These are phyloP conservation scores for Oxyria digyna DNA, from an alignment of 148 eudicot genomes.

Conservation along the genomic window DNA sequence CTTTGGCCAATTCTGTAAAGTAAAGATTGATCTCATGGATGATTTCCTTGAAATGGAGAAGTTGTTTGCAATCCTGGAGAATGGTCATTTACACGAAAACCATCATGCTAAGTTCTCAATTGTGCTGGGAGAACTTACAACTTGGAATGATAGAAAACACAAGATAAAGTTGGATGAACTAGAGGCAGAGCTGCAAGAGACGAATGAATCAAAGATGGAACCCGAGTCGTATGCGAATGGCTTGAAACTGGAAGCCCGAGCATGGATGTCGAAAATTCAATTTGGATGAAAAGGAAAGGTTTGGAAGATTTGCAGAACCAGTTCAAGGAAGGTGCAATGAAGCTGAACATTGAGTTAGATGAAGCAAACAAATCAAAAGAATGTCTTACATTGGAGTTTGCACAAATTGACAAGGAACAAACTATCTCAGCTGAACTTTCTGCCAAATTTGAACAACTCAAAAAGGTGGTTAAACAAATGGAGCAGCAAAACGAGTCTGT, in stretches of 20 bases:
- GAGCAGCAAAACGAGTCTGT: not conserved
- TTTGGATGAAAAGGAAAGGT: slow-evolving; percentile 18
- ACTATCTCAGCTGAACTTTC: slow-evolving; percentile 3
- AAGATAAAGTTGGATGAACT: slow-evolving; percentile 36
- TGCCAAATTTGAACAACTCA: slow-evolving; percentile 4
- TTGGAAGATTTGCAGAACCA: slow-evolving; percentile 13
- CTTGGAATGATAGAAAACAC: slow-evolving; percentile 21
- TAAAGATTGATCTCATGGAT: slow-evolving; percentile 76
- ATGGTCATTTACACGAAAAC: slow-evolving; percentile 7
- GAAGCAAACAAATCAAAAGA: slow-evolving; percentile 3
- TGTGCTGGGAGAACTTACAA: slow-evolving; percentile 22
- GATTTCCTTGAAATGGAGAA: slow-evolving; percentile 93
- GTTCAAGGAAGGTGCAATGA: slow-evolving; percentile 9
- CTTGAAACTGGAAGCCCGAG: slow-evolving; percentile 38
- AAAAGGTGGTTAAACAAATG: not conserved
- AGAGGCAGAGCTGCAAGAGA: slow-evolving; percentile 37
- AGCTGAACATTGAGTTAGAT: not conserved
- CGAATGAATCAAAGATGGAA: slow-evolving; percentile 31
- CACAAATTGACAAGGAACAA: slow-evolving; percentile 11
- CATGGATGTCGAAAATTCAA: slow-evolving; percentile 32
- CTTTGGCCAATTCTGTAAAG: slow-evolving; percentile 16
- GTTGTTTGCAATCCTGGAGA: slow-evolving; percentile 52
- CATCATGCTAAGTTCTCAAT: slow-evolving; percentile 16
- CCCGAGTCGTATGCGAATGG: slow-evolving; percentile 26
- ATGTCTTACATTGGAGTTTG: not conserved